Evolutionary conservation across 2,329 filamentous ascomycete species (phyloP).

Genomic region (Botrytis elliptica): DNA sequence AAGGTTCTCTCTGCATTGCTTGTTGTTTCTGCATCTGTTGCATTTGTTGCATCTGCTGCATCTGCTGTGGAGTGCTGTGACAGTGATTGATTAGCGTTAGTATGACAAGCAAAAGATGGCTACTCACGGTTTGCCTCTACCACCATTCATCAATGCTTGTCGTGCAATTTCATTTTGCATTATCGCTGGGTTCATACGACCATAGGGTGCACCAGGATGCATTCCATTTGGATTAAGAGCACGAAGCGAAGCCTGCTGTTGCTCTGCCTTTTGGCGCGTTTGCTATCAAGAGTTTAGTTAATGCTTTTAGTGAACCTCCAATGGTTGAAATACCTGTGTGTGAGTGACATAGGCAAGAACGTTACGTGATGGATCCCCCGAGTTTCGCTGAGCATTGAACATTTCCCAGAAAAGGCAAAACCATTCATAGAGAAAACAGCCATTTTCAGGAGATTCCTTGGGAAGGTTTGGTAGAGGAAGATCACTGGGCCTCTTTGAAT

Average conservation of each 20-base stretch:
- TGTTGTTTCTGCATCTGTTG: conserved; percentile 74
- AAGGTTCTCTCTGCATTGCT: conserved; percentile 85
- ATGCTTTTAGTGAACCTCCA: conserved; percentile 16
- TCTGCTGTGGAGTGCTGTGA: conserved; percentile 47
- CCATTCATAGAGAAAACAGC: conserved; percentile 94
- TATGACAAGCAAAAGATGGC: background rate
- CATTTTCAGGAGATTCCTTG: conserved; percentile 58
- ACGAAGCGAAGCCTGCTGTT: conserved; percentile 75
- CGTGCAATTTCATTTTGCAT: conserved; percentile 61
- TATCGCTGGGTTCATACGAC: conserved; percentile 57
- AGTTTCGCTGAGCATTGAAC: conserved; percentile 76
- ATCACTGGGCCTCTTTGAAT: conserved; percentile 73
- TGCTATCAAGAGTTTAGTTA: conserved; percentile 52
- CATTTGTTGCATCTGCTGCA: conserved; percentile 68
- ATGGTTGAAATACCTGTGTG: conserved; percentile 67
- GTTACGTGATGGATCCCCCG: conserved; percentile 57
- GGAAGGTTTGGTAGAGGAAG: conserved; percentile 73
- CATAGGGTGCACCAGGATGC: conserved; percentile 57
- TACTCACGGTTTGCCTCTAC: conserved; percentile 59
- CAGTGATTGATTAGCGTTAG: background rate
- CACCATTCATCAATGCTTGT: conserved; percentile 76
- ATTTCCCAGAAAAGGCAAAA: conserved; percentile 98
- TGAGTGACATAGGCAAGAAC: conserved; percentile 77
- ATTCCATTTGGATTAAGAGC: conserved; percentile 54
- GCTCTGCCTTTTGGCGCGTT: conserved; percentile 70